Evolutionary conservation across 1,284 basidiomycete species (phyloP), one percentile per base, ranked within the genome.

Genomic region (Ustilago tritici): DNA sequence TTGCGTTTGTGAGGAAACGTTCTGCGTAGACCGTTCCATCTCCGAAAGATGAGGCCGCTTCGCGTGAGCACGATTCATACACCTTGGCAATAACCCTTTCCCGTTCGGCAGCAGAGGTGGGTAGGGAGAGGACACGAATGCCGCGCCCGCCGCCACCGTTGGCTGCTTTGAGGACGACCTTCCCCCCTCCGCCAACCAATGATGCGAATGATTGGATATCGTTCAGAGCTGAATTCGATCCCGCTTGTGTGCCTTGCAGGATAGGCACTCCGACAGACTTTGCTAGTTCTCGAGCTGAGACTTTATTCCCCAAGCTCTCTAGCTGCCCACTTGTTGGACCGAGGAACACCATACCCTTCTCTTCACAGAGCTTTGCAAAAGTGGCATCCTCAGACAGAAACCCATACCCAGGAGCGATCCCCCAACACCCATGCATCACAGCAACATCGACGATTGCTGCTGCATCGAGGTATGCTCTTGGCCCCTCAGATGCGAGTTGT

Each of bases 371-470:
- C 52, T 61, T 17, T 9, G 80, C 64, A 47, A 82, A 79, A 2
- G 32, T 52, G 1, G 65, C 64, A 49, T 76, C 73, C 28, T 76
- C 73, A 1, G 64, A 64, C 14, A 76, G n/a, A 28, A 76, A 76
- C 1, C 73, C 73, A 28, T 76, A 71, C 3, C 73, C 73, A 0
- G 73, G 73, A 3, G 75, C 78, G 7, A 79, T 46, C 7, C 60
- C 74, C 69, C 91, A 89, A 4, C 90, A 91, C 34, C 87, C 89
- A 60, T 65, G 79, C 79, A 87, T 87, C 4, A 86, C 84, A 61
- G 86, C 86, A 76, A 89, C 89, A 38, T 90, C 87, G 1, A 87
- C 77, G 9, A 91, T 70, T 23, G 91, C 50, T 8, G 47, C n/a
- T 9, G 34, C 53, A 49, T 81, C 70, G n/a, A 81, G 63, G 56